Evolutionary conservation across 495 filamentous ascomycete genomes (phyloP).

Genomic region (Hypoxylon trugodes): DNA sequence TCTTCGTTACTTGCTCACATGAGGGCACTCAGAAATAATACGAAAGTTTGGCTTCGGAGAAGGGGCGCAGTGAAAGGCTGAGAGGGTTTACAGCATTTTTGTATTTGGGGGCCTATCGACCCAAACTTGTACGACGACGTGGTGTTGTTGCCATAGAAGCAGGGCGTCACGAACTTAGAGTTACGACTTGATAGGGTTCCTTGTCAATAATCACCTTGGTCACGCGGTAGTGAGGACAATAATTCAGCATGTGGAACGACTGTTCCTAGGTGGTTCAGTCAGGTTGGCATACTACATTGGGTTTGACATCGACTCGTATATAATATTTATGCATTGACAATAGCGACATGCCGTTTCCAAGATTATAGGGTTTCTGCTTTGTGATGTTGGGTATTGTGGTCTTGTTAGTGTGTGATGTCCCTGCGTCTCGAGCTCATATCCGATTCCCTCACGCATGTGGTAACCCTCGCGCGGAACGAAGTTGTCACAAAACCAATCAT

Average conservation of each 20-base stretch:
- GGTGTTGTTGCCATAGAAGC: slow-evolving; percentile 29
- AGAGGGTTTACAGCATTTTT: slow-evolving; percentile 23
- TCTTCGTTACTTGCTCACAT: slow-evolving; percentile 18
- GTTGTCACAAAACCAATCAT: too few species aligned
- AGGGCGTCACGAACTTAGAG: slow-evolving; percentile 30
- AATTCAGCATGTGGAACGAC: slow-evolving; percentile 41
- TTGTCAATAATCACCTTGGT: slow-evolving; percentile 23
- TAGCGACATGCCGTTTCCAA: not conserved
- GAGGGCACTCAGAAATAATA: slow-evolving; percentile 18
- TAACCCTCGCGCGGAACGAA: too few species aligned
- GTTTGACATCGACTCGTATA: slow-evolving; percentile 40
- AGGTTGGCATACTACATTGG: slow-evolving; percentile 42
- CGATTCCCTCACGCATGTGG: too few species aligned
- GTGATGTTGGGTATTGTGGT: too few species aligned
- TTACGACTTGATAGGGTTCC: slow-evolving; percentile 25
- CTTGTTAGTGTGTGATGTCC: slow-evolving; percentile 1
- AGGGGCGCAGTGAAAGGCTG: slow-evolving; percentile 14
- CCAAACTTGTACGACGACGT: slow-evolving; percentile 13
- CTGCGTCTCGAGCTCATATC: too few species aligned
- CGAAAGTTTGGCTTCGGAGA: slow-evolving; percentile 14
- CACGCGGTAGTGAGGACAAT: slow-evolving; percentile 21
- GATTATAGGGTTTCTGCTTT: not conserved
- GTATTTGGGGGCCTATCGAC: slow-evolving; percentile 18
- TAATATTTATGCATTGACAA: slow-evolving; percentile 37
- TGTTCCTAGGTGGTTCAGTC: slow-evolving; percentile 11